phyloP scores from a whole-genome alignment of 73 alveolate genomes.

The Paramecium bursaria region DNA sequence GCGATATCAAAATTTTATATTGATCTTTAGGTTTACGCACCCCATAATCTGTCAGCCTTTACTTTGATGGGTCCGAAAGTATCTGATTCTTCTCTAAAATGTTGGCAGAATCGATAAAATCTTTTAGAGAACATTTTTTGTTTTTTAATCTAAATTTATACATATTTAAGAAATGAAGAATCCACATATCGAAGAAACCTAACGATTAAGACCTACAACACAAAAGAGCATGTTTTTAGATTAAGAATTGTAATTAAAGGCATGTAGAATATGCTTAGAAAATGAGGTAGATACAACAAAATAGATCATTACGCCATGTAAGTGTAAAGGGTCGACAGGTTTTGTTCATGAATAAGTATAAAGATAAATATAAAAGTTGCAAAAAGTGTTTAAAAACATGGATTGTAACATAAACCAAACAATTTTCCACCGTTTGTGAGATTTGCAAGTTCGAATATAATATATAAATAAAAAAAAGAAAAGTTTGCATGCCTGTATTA shows the following conservation, averaged over 20 bases:
- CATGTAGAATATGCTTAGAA: slow-evolving; percentile 53
- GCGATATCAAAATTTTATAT: slow-evolving; percentile 97
- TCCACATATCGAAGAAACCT: too few relatives aligned
- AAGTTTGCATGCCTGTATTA: slow-evolving; percentile 57
- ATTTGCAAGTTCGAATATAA: slow-evolving; percentile 39
- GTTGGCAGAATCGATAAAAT: slow-evolving; percentile 46
- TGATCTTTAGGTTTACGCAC: slow-evolving; percentile 99
- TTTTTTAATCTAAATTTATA: slow-evolving; percentile 35
- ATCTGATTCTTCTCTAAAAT: slow-evolving; percentile 91
- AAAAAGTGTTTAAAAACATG: slow-evolving; percentile 50
- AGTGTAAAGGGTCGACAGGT: slow-evolving; percentile 41
- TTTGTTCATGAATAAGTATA: slow-evolving; percentile 44
- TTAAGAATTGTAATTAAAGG: neutral
- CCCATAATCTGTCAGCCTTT: slow-evolving; percentile 97
- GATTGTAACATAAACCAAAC: slow-evolving; percentile 52
- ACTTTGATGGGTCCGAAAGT: slow-evolving; percentile 96
- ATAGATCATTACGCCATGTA: slow-evolving; percentile 38
- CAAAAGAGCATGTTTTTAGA: slow-evolving; percentile 1
- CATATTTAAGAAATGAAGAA: too few relatives aligned
- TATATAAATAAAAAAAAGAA: slow-evolving; percentile 1
- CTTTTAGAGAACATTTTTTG: slow-evolving; percentile 7
- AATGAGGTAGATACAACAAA: slow-evolving; percentile 33
- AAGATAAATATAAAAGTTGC: too few relatives aligned
- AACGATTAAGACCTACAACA: too few relatives aligned
- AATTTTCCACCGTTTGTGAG: neutral